Evolutionary conservation across 2,329 filamentous ascomycete genomes (phyloP).

Genomic region (Fusarium concolor): DNA sequence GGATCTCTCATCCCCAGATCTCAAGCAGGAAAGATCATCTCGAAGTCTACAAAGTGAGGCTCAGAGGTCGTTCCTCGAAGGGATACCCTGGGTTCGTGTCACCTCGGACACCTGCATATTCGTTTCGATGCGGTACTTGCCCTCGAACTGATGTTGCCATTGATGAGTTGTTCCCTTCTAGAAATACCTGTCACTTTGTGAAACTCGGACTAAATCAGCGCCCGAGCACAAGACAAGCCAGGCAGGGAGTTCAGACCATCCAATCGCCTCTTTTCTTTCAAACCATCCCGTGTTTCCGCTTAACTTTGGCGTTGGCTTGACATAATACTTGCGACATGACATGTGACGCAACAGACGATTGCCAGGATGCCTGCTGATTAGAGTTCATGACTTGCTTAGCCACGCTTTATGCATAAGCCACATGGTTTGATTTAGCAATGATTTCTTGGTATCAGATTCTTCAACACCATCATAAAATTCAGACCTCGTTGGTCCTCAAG

Average conservation of each 20-base stretch:
- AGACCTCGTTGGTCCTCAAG: background rate
- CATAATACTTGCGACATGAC: constrained; percentile 6
- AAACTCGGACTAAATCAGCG: constrained; percentile 10
- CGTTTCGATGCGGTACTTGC: constrained; percentile 12
- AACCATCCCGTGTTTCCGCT: background rate
- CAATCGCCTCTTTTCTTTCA: constrained; percentile 21
- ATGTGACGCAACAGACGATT: constrained; percentile 31
- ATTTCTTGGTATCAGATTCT: background rate
- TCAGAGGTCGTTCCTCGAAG: constrained; percentile 7
- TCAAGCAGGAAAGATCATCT: constrained; percentile 16
- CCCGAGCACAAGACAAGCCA: constrained; percentile 2
- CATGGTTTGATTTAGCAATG: background rate
- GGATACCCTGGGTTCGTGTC: constrained; percentile 11
- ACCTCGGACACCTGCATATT: constrained; percentile 20
- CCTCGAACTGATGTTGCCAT: constrained; percentile 25
- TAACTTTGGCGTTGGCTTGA: constrained; percentile 7
- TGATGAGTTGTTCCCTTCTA: constrained; percentile 34
- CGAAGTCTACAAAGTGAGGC: constrained; percentile 9
- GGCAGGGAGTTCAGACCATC: constrained; percentile 2
- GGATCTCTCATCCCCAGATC: background rate
- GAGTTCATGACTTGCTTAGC: constrained; percentile 30
- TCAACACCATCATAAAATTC: background rate
- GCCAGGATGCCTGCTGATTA: constrained; percentile 25
- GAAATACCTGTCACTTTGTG: constrained; percentile 22
- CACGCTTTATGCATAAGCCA: constrained; percentile 18